Evolutionary conservation across 345 rosid genomes (phyloP).

Genomic region (Eucalyptus victrix): DNA sequence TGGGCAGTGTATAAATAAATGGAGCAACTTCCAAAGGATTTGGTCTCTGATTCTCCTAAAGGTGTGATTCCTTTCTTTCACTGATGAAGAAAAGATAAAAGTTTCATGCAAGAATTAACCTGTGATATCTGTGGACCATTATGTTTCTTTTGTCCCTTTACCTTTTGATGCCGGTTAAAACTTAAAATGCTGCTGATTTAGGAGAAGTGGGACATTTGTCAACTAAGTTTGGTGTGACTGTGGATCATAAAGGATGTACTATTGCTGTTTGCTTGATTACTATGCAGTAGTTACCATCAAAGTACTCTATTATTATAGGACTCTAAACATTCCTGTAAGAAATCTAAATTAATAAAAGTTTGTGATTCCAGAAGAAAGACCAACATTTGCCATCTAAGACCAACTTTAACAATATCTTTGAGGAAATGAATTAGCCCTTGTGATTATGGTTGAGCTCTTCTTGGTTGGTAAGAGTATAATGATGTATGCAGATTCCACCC

Average conservation of each 20-base stretch:
- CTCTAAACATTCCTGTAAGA: background rate
- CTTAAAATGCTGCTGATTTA: background rate
- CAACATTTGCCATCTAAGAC: background rate
- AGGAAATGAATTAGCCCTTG: background rate
- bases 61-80: constrained; percentile 1
- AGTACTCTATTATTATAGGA: background rate
- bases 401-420: background rate
- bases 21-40: constrained; percentile 29
- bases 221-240: background rate
- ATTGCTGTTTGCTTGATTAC: background rate
- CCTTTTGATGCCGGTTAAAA: background rate
- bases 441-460: background rate
- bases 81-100: background rate
- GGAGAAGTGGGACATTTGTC: background rate
- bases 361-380: background rate
- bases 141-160: background rate
- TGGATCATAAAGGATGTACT: background rate
- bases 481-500: background rate
- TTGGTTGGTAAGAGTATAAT: background rate
- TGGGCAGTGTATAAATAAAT: constrained; percentile 17
- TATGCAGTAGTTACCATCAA: background rate
- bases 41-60: constrained; percentile 5
- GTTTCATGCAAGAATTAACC: background rate
- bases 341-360: background rate
- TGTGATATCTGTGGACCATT: background rate